phyloP scores from a whole-genome alignment of 805 yeast species.

The Kuraishia ogatae region DNA sequence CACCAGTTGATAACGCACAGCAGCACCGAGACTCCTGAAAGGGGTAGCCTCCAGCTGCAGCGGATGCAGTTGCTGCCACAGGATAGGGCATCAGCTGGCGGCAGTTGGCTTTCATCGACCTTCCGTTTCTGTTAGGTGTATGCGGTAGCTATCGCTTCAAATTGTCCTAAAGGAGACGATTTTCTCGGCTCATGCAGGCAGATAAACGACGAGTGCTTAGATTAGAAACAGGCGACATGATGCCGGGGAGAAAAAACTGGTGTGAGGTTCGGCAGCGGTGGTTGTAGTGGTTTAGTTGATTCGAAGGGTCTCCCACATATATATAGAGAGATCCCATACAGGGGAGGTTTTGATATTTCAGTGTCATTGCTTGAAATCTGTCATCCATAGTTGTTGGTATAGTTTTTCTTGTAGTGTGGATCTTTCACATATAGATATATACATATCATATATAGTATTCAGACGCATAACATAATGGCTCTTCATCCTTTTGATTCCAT shows the following conservation, averaged over 20 bases:
- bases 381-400: background rate
- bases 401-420: too few relatives aligned
- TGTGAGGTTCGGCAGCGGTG: too few relatives aligned
- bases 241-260: too few relatives aligned
- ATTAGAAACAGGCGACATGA: background rate
- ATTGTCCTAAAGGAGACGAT: background rate
- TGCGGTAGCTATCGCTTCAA: background rate
- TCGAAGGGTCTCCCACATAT: too few relatives aligned
- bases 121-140: background rate
- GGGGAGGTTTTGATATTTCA: background rate
- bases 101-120: background rate
- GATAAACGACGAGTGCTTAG: background rate
- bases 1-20: background rate
- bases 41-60: background rate
- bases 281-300: too few relatives aligned
- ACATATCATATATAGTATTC: too few relatives aligned
- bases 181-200: background rate
- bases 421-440: too few relatives aligned
- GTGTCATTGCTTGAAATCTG: background rate
- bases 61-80: background rate
- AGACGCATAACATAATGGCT: conserved; percentile 7
- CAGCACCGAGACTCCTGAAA: background rate
- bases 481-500: conserved; percentile 54
- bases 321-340: background rate
- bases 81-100: background rate